These are phyloP conservation scores for Zasmidium cellare DNA, from an alignment of 2,329 filamentous ascomycete species.

Conservation along the genomic window DNA sequence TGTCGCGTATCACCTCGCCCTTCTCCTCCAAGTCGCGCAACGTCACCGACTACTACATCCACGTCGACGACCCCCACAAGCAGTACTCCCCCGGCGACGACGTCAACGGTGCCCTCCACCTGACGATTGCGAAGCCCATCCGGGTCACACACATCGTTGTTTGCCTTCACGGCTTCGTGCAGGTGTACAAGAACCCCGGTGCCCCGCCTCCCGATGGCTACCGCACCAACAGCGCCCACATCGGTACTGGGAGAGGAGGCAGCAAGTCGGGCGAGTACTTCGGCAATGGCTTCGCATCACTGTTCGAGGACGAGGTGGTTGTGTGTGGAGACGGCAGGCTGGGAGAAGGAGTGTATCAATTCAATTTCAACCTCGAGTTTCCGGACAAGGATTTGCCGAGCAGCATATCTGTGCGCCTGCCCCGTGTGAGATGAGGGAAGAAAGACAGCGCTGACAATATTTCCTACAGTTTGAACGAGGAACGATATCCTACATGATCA, in stretches of 20 bases:
- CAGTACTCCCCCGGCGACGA: constrained; percentile 74
- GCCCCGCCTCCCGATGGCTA: constrained; percentile 56
- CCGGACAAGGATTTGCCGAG: constrained; percentile 73
- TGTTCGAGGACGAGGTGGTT: constrained; percentile 81
- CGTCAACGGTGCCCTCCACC: constrained; percentile 70
- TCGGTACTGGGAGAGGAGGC: constrained; percentile 54
- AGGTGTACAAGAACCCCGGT: constrained; percentile 72
- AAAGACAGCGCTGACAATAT: constrained; percentile 12
- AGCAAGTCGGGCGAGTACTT: constrained; percentile 59
- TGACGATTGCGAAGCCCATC: constrained; percentile 72
- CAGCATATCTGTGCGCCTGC: constrained; percentile 80
- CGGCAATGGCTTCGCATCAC: constrained; percentile 74
- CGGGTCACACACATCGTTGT: constrained; percentile 79
- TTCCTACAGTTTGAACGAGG: constrained; percentile 83
- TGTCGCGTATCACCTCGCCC: constrained; percentile 58
- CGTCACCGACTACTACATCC: constrained; percentile 76
- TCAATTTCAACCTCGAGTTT: constrained; percentile 73
- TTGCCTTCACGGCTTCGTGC: constrained; percentile 74
- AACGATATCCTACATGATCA: constrained; percentile 87
- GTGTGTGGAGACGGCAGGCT: constrained; percentile 76
- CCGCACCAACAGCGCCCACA: constrained; percentile 48
- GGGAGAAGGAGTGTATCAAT: constrained; percentile 73
- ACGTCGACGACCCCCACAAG: constrained; percentile 73
- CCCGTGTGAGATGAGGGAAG: not conserved
- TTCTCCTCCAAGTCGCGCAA: constrained; percentile 61